These are phyloP conservation scores for Nannochloropsis oceanica DNA, from an alignment of 108 stramenopile species.

Conservation along the genomic window DNA sequence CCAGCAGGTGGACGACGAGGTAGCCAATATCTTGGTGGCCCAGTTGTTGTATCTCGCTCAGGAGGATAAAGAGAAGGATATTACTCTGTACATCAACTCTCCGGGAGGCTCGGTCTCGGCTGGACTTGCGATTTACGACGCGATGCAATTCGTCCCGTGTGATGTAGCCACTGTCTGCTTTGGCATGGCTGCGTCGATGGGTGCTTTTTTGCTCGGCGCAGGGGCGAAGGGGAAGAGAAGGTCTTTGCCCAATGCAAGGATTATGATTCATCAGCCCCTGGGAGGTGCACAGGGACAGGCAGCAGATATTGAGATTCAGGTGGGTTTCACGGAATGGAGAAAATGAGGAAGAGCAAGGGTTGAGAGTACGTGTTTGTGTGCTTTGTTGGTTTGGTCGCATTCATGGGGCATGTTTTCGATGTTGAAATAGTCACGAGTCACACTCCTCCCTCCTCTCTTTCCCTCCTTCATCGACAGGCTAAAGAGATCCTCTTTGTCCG, in stretches of 20 bases:
- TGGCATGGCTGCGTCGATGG: conserved; percentile 93
- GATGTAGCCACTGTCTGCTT: conserved; percentile 88
- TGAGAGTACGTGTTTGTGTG: not conserved
- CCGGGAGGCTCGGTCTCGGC: conserved; percentile 73
- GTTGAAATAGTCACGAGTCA: too few relatives aligned
- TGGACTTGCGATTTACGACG: conserved; percentile 90
- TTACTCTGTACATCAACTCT: conserved; percentile 88
- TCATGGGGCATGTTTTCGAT: too few relatives aligned
- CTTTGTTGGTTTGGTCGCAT: too few relatives aligned
- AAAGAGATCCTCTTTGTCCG: conserved; percentile 87
- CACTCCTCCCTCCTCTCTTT: not conserved
- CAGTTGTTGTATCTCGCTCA: conserved; percentile 73
- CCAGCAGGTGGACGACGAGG: conserved; percentile 74
- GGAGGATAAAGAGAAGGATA: conserved; percentile 78
- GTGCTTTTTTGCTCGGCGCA: conserved; percentile 82
- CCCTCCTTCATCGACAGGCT: conserved; percentile 46
- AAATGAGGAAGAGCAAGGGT: not conserved
- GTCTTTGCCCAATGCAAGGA: conserved; percentile 74
- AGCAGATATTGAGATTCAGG: conserved; percentile 75
- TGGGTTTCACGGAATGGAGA: not conserved
- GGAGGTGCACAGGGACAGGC: conserved; percentile 91
- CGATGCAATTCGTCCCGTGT: conserved; percentile 86
- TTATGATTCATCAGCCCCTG: conserved; percentile 97
- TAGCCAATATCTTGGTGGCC: conserved; percentile 56
- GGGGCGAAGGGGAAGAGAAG: conserved; percentile 68